phyloP scores from a whole-genome alignment of 768 basidiomycete genomes.

The Panaeolus cyanescens region DNA sequence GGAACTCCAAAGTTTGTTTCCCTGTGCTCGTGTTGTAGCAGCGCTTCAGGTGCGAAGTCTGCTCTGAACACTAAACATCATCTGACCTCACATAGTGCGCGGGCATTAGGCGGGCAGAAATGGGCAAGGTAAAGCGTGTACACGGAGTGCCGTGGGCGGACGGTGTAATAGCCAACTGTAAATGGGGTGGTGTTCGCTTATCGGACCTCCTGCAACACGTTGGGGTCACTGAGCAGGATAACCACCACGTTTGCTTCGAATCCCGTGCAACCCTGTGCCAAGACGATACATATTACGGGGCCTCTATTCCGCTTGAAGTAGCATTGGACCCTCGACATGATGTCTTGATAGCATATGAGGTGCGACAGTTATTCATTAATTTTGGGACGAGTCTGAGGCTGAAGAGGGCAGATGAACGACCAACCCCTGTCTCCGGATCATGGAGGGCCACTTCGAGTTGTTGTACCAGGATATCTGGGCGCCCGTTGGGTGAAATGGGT shows the following conservation, averaged over 20 bases:
- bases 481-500: slow-evolving; percentile 82
- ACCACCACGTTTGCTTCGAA: slow-evolving; percentile 59
- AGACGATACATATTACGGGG: slow-evolving; percentile 64
- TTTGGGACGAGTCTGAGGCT: slow-evolving; percentile 3
- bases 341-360: slow-evolving; percentile 66
- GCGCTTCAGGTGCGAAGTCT: slow-evolving; percentile 45
- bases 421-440: slow-evolving; percentile 58
- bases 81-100: slow-evolving; percentile 46
- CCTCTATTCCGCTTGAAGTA: slow-evolving; percentile 57
- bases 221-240: slow-evolving; percentile 34
- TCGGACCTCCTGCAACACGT: slow-evolving; percentile 53
- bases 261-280: slow-evolving; percentile 63
- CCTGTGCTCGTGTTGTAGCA: slow-evolving; percentile 47
- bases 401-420: slow-evolving; percentile 61
- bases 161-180: slow-evolving; percentile 70
- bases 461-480: slow-evolving; percentile 68
- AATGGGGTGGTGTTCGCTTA: slow-evolving; percentile 64
- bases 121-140: slow-evolving; percentile 58
- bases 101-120: slow-evolving; percentile 67
- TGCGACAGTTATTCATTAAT: slow-evolving; percentile 18
- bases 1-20: slow-evolving; percentile 41
- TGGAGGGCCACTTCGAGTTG: slow-evolving; percentile 66
- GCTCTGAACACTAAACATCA: background rate
- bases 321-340: slow-evolving; percentile 48
- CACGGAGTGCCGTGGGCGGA: slow-evolving; percentile 66